Evolutionary conservation across 2,329 filamentous ascomycete genomes (phyloP), one percentile per base, ranked within the genome.

Genomic region (Canariomyces notabilis): DNA sequence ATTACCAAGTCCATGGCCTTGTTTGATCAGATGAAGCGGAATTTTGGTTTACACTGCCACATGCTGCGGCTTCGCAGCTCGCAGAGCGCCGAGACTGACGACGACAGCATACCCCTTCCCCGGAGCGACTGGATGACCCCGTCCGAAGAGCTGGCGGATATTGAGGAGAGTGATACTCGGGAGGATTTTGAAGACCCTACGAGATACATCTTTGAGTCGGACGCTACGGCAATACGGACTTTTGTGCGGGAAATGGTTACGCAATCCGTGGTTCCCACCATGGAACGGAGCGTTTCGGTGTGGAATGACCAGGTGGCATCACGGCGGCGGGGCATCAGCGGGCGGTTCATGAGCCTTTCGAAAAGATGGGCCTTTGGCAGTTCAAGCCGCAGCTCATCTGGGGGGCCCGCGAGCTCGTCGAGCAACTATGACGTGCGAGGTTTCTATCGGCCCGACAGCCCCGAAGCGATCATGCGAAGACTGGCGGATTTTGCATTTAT

Each of bases 231-330:
- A 14, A 85, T 98, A 50, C 84, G 83, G 43, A 87, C 87, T 0
- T 94, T 98, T 63, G 80, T 97, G 49, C 83, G 93, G 23, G 94
- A 98, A 64, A 87, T 98, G 75, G 87, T 96, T 6, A 93, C 87
- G 1, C 91, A 97, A 63, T 97, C 91, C 1, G 82, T 98, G 42
- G 77, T 98, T 46, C 93, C 94, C 1, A 90, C 87, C 33, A 98
- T 98, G 94, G 93, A 98, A 67, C 85, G 91, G 46, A 83, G 87
- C 54, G 80, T 95, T 9, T 85, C 89, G 5, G 75, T 89, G 5
- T 98, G 93, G 94, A 98, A 98, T 61, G 93, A 98, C 59, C 91
- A 97, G 65, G 87, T 97, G 20, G 90, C 91, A 14, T 96, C 94
- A 11, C 80, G 88, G 48, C 78, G 94, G 47, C 83, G 89, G 60